Conservation (phyloP, 805 yeast genomes). For the Huiozyma sinensis region DNA sequence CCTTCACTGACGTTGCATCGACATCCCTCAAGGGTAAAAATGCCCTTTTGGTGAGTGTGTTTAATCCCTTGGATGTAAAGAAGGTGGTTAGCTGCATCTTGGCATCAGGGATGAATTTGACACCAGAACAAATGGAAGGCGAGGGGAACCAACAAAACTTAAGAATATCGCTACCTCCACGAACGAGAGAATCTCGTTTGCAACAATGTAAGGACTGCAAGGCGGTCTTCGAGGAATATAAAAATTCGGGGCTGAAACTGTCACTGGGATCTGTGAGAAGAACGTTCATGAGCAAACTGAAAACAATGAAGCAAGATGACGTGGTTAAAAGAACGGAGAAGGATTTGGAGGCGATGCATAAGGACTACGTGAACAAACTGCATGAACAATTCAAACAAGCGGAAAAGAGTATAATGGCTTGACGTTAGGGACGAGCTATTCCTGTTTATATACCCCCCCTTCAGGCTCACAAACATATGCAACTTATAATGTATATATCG, state of each 20-base stretch:
- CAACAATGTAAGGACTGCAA: conserved; percentile 53
- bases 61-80: conserved; percentile 68
- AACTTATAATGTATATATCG: too few species aligned
- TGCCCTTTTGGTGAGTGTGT: conserved; percentile 66
- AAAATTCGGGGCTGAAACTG: conserved; percentile 37
- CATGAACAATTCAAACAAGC: conserved; percentile 44
- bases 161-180: conserved; percentile 64
- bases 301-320: conserved; percentile 41
- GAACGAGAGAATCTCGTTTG: conserved; percentile 53
- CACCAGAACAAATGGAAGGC: conserved; percentile 65
- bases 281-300: conserved; percentile 45
- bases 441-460: background rate
- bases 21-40: conserved; percentile 59
- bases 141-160: conserved; percentile 63
- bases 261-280: conserved; percentile 51
- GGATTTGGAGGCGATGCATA: conserved; percentile 62
- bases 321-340: conserved; percentile 42
- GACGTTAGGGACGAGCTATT: background rate
- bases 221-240: conserved; percentile 51
- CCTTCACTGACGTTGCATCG: conserved; percentile 58
- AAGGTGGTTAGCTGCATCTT: conserved; percentile 60
- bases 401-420: conserved; percentile 32
- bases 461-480: background rate
- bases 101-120: conserved; percentile 59
- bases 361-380: conserved; percentile 49